A percentile compares a stretch with the other conserved stretches of the same genome.
Conservation (phyloP, 495 filamentous ascomycete genomes). For the Aspergillus bridgeri region DNA sequence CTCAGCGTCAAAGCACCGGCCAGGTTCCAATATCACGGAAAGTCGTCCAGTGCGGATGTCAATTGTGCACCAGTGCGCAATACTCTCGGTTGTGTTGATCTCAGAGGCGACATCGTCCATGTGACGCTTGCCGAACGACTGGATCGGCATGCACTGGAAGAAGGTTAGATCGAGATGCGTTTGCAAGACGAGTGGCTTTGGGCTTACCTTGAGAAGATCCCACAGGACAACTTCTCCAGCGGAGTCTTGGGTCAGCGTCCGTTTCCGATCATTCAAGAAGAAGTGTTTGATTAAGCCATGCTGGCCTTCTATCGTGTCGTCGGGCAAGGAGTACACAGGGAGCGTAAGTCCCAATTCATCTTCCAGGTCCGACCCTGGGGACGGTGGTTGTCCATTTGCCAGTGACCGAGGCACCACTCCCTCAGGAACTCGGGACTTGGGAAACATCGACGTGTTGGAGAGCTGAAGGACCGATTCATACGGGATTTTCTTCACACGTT, state of each 20-base stretch:
- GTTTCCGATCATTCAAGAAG: conserved; percentile 84
- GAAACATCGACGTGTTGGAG: conserved; percentile 78
- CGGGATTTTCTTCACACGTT: conserved; percentile 62
- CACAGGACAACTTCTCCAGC: conserved; percentile 95
- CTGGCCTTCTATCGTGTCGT: conserved; percentile 89
- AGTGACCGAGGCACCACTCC: conserved; percentile 45
- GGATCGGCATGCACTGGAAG: conserved; percentile 71
- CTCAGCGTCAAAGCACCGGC: conserved; percentile 96
- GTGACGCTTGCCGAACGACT: conserved; percentile 87
- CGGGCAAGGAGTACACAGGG: conserved; percentile 70
- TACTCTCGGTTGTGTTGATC: conserved; percentile 81
- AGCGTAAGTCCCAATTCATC: conserved; percentile 52
- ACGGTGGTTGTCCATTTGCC: conserved; percentile 52
- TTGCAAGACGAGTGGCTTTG: background rate
- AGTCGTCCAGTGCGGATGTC: conserved; percentile 89
- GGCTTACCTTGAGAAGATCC: conserved; percentile 78
- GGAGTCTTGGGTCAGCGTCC: conserved; percentile 88
- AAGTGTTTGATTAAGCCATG: conserved; percentile 92
- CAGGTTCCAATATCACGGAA: conserved; percentile 87
- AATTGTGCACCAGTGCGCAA: conserved; percentile 92
- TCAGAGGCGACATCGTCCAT: conserved; percentile 87
- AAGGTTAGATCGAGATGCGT: background rate
- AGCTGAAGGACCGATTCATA: conserved; percentile 71
- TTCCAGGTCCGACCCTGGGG: conserved; percentile 57
- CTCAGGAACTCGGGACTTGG: conserved; percentile 48